Base-by-base conservation (phyloP, 805 yeast genomes). In the Saturnispora ahearnii region DNA sequence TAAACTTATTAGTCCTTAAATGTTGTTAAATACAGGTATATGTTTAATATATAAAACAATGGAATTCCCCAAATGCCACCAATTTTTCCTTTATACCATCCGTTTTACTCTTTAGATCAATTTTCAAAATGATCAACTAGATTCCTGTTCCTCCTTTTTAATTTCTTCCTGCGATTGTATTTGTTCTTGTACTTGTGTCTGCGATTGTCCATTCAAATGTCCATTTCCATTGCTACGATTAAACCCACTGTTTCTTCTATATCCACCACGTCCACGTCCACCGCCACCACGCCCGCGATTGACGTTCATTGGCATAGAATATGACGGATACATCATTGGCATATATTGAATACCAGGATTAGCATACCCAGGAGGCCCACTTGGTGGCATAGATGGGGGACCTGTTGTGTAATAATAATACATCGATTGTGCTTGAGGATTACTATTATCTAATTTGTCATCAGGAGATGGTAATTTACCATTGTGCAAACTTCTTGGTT, bases 201-300 rank as follows among this genome's bases (percentile, higher is more conserved):
- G 28, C 12, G 21, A 24, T 38, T 38, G 42, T 13, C 38, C 32
- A 29, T 43, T 30, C 11, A 26, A 26, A 18, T 47, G 41, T 24
- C 33, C 30, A 24, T 51, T 48, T 36, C 46, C 50, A 24, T 56
- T 54, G n/a, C 51, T 44, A 44, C 51, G 38, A 26, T 41, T 40
- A 42, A 38, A 40, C 21, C 46, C 45, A 44, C 44, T 24, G 12
- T 38, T 38, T 22, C 42, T 38, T 30, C 26, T 30, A 22, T 31
- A 43, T 31, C 36, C 36, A 32, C 18, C 30, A 10, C 44, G 29
- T 8, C 40, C 40, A 10, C 40, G 40, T 36, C 40, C 40, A 18
- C 46, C 40, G 12, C 46, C 32, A 21, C 38, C 45, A 4, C 45
- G 34, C 11, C 45, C 45, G 18, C 45, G 34, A 7, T 10, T 18